phyloP scores from a whole-genome alignment of 345 rosid genomes.

The Raphanus sativus region DNA sequence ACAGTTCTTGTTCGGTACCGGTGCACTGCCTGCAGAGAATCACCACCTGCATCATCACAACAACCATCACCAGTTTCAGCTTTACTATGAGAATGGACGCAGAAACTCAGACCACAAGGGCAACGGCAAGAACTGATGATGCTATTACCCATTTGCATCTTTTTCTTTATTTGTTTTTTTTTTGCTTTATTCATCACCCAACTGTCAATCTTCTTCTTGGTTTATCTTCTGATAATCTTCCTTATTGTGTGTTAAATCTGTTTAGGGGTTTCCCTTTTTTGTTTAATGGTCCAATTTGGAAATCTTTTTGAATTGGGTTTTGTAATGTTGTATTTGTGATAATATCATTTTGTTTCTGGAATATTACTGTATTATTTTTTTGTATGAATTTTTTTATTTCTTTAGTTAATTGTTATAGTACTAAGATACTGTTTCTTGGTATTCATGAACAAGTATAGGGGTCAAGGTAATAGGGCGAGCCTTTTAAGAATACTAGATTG shows the following conservation, averaged over 20 bases:
- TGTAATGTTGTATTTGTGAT: conserved; percentile 37
- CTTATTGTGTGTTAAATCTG: too few relatives aligned
- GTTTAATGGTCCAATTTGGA: conserved; percentile 1
- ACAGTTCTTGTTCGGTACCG: conserved; percentile 59
- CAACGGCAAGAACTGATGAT: conserved; percentile 66
- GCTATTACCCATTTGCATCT: conserved; percentile 15
- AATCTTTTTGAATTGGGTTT: conserved; percentile 9
- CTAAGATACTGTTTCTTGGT: conserved; percentile 46
- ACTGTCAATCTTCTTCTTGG: not conserved
- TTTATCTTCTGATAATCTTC: not conserved
- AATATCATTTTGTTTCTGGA: conserved; percentile 34
- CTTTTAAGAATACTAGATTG: conserved; percentile 37
- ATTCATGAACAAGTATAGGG: conserved; percentile 44
- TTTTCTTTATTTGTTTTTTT: conserved; percentile 7
- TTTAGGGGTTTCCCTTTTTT: not conserved
- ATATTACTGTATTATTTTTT: not conserved
- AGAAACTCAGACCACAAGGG: conserved; percentile 77
- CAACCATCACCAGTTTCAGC: conserved; percentile 68
- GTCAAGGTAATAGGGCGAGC: conserved; percentile 42
- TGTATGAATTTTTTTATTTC: not conserved
- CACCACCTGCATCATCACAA: conserved; percentile 41
- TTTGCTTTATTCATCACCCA: not conserved
- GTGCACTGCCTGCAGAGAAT: conserved; percentile 63
- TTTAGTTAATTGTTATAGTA: conserved; percentile 14
- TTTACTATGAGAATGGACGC: conserved; percentile 71